Evolutionary conservation across 768 basidiomycete genomes (phyloP).

Genomic region (Mycena venus): DNA sequence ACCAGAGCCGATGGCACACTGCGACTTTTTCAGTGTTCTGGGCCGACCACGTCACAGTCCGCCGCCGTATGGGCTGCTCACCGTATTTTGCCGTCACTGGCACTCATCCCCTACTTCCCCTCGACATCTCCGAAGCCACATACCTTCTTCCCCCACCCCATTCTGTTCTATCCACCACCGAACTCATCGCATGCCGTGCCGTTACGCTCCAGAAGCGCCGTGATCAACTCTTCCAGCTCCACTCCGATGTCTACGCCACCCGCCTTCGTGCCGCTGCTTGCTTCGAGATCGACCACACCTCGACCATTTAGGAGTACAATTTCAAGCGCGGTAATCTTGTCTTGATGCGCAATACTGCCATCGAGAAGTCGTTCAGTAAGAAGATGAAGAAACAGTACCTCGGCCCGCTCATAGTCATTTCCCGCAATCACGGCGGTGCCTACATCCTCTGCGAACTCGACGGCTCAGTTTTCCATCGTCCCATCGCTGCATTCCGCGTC

Average conservation of each 20-base stretch:
- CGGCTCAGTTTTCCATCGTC: conserved; percentile 37
- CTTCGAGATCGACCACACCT: conserved; percentile 37
- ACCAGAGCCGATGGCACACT: conserved; percentile 22
- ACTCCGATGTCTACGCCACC: conserved; percentile 10
- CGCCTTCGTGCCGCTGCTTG: conserved; percentile 24
- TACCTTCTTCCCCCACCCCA: conserved; percentile 39
- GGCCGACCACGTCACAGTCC: no score
- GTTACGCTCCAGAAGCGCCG: no score
- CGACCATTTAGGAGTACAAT: no score
- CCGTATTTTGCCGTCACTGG: conserved; percentile 31
- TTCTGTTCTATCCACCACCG: conserved; percentile 34
- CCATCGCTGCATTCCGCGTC: conserved; percentile 38
- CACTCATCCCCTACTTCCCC: background rate
- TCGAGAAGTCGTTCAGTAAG: conserved; percentile 44
- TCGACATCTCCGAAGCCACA: conserved; percentile 13
- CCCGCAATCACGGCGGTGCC: conserved; percentile 38
- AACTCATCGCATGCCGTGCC: conserved; percentile 38
- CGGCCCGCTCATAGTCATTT: conserved; percentile 49
- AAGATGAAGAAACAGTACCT: no score
- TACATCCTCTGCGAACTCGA: conserved; percentile 31
- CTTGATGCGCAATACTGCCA: conserved; percentile 43
- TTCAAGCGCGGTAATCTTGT: conserved; percentile 47
- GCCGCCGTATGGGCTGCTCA: conserved; percentile 23
- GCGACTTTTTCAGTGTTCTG: conserved; percentile 31
- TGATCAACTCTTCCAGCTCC: conserved; percentile 24